Evolutionary conservation across 1,139 yeast species (phyloP), one percentile per base, ranked within the genome.

Genomic region (Candida dubliniensis): DNA sequence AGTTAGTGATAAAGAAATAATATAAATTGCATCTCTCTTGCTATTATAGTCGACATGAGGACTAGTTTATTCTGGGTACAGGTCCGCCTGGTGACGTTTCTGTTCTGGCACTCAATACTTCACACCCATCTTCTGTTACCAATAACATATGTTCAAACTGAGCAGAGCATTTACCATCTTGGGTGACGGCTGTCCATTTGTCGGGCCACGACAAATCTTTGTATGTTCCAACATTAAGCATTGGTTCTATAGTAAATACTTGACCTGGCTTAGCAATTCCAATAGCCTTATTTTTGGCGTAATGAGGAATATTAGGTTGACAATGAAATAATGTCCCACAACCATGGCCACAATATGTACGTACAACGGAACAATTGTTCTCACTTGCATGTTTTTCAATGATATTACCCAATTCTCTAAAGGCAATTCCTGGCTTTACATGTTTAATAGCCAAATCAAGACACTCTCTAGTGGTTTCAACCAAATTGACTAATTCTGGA

Each of bases 221-320:
- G 69, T 81, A 84, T 1, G 85, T 71, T n/a, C 99, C 99, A 52
- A 84, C 72, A 60, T 89, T 87, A 56, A 95, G 79, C 99, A 95
- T 95, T 38, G 99, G 99, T 67, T 95, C 99, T 47, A 95, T 90
- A 15, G 99, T 95, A 71, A 95, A 95, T 12, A 89, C 91, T 86
- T 91, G 87, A 15, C 99, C 99, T 14, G 96, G 91, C 62, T 89
- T 89, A 68, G 95, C 91, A 42, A 88, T 82, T 45, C 99, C 99
- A 38, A 91, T 77, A 6, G 96, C 90, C 71, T 93, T 93, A 70
- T 91, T 95, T 56, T 83, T 84, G 30, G 95, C 96, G 63, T 87
- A 95, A 66, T 95, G 99, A 5, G 98, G 97, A 44, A 95, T 81
- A 55, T 83, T 88, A 40, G 99, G 99, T 42, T 91, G 85, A 58